phyloP scores from a whole-genome alignment of 306 rosid species.

The Quercus variabilis region DNA sequence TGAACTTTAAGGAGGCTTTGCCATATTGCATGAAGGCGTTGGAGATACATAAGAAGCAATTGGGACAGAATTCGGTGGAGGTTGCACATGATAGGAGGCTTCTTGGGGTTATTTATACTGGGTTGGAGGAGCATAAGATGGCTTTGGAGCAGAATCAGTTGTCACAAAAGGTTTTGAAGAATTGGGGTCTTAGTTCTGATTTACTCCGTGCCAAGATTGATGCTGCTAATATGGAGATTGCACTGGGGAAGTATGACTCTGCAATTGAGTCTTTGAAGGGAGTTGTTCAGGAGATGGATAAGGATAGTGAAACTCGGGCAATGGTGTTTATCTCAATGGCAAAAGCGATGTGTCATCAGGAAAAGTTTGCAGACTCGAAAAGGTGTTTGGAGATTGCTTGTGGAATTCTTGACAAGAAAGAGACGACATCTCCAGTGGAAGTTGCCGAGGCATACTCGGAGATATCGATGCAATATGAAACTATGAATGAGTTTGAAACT shows the following conservation, averaged over 20 bases:
- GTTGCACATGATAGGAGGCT: conserved; percentile 79
- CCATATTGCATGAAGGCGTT: conserved; percentile 73
- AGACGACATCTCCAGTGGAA: conserved; percentile 52
- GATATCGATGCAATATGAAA: conserved; percentile 83
- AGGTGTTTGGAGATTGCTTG: conserved; percentile 76
- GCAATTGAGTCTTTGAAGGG: conserved; percentile 71
- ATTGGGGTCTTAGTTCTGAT: conserved; percentile 76
- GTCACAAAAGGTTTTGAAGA: conserved; percentile 72
- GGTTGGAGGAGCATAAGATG: conserved; percentile 85
- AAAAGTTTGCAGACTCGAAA: conserved; percentile 60
- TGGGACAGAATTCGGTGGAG: conserved; percentile 83
- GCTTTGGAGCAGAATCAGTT: conserved; percentile 83
- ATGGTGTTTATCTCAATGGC: conserved; percentile 81
- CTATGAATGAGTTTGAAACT: conserved; percentile 88
- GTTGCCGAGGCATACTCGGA: conserved; percentile 86
- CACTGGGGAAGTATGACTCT: conserved; percentile 68
- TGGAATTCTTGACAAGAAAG: conserved; percentile 78
- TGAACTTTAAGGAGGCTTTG: conserved; percentile 76
- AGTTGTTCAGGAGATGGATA: conserved; percentile 57
- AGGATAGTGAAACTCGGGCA: conserved; percentile 74
- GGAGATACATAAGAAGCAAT: conserved; percentile 57
- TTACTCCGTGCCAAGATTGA: conserved; percentile 76
- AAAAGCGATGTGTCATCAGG: conserved; percentile 75
- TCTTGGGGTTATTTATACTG: conserved; percentile 73
- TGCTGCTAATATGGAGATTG: conserved; percentile 90